Base-by-base conservation (phyloP, 306 rosid genomes). In the Castanospermum australe region DNA sequence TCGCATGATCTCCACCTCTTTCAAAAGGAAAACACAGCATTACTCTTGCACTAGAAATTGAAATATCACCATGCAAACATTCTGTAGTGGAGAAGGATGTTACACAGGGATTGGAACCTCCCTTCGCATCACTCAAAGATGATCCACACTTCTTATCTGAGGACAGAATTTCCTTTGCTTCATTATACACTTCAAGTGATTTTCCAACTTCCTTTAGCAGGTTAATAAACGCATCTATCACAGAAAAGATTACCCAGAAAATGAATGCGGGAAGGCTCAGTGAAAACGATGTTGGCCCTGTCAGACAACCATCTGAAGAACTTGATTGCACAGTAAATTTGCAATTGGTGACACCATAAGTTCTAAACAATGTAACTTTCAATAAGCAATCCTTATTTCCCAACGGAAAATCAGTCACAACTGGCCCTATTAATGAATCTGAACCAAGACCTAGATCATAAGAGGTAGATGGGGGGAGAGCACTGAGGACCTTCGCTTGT, bases 11-110 rank as follows among this genome's bases (percentile, higher is more conserved):
- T 62, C 70, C 74, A n/a, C 57, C 82, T 48, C 81, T 81, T 83
- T 87, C 91, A 18, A 84, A 79, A 80, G 90, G 93, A 75, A 95
- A 95, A 86, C 99, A 95, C 30, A 95, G 88, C 44, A 95, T 78
- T 17, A 95, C 86, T 83, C 97, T 88, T 55, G 98, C 97, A 79
- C 75, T 81, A 30, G 88, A 80, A 57, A 91, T 81, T 41, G 87
- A 81, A 84, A 95, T 85, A 87, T 91, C 90, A 63, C 98, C 94
- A 44, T 35, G 81, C 65, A 84, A 51, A 70, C 86, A 77, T 51
- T 88, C 84, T 56, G 87, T 61, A 83, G 93, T 72, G 82, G 92
- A 83, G 56, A 86, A 71, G 56, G 91, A 67, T 77, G 81, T 87
- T 39, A 85, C 82, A 67, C 83, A 28, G 20, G 86, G 64, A 82